Conservation (phyloP, 208 protist species). For the Wallacemonas sp. region DNA sequence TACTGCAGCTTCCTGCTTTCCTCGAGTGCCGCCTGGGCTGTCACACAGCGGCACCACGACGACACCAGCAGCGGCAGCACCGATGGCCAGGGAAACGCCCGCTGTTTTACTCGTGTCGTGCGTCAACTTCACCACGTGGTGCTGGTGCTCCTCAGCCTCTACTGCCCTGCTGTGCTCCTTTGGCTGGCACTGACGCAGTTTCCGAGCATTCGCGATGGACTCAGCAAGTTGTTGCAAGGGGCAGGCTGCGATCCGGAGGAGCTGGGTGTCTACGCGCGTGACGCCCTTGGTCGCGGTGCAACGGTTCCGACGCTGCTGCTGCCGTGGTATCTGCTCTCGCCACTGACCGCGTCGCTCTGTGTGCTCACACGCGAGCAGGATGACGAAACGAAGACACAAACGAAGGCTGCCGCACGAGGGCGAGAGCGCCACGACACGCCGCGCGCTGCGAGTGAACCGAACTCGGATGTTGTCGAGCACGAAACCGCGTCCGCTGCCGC, state of each 20-base stretch:
- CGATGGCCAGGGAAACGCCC: no score
- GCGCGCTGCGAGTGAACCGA: no score
- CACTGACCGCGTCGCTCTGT: neutral
- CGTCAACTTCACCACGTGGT: constrained; percentile 1
- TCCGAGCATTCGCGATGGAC: constrained; percentile 2
- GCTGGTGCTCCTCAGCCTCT: constrained; percentile 12
- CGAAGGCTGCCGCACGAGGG: neutral
- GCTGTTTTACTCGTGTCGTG: no score
- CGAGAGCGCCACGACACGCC: neutral
- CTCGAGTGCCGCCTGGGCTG: no score
- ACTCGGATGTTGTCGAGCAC: no score
- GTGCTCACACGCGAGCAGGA: neutral
- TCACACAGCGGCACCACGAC: no score
- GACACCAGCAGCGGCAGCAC: no score
- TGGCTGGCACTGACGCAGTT: constrained; percentile 17
- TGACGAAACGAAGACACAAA: neutral
- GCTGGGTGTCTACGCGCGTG: constrained; percentile 11
- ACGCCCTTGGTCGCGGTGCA: neutral
- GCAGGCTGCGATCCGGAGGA: constrained; percentile 12
- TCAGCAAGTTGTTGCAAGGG: constrained; percentile 11
- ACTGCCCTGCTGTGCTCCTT: constrained; percentile 23
- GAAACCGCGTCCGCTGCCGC: no score
- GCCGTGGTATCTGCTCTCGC: constrained; percentile 11
- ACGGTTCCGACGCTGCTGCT: constrained; percentile 1
- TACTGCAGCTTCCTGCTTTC: neutral